Conservation (phyloP, 2,329 filamentous ascomycete genomes). For the Trichoderma oligosporum region DNA sequence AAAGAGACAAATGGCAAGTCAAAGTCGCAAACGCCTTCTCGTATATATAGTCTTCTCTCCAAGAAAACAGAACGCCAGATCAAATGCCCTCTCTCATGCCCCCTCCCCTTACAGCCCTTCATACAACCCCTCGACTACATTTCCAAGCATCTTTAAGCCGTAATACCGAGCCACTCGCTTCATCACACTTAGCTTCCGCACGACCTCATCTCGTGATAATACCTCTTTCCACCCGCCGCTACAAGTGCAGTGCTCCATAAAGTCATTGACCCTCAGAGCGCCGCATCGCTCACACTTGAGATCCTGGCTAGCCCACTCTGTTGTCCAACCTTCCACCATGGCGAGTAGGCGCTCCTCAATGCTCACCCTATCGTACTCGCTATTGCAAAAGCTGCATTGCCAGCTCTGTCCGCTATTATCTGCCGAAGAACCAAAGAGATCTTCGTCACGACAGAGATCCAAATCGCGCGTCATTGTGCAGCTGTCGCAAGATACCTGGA, state of each 20-base stretch:
- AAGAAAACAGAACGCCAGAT: slow-evolving; percentile 1
- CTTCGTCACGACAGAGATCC: slow-evolving; percentile 87
- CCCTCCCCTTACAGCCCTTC: slow-evolving; percentile 37
- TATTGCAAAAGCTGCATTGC: slow-evolving; percentile 73
- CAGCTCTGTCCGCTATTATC: slow-evolving; percentile 49
- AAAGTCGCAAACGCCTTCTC: background rate
- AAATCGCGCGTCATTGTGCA: slow-evolving; percentile 87
- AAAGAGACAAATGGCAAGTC: background rate
- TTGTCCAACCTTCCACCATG: slow-evolving; percentile 68
- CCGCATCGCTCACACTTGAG: slow-evolving; percentile 70
- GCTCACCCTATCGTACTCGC: slow-evolving; percentile 70
- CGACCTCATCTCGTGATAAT: slow-evolving; percentile 62
- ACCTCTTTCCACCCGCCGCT: slow-evolving; percentile 79
- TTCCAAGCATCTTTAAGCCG: slow-evolving; percentile 74
- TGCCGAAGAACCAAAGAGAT: slow-evolving; percentile 51
- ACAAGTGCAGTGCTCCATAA: slow-evolving; percentile 95
- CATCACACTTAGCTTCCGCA: slow-evolving; percentile 65
- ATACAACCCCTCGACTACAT: slow-evolving; percentile 64
- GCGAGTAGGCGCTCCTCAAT: slow-evolving; percentile 81
- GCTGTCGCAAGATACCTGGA: slow-evolving; percentile 78
- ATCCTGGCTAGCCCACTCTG: slow-evolving; percentile 86
- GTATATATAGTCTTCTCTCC: background rate
- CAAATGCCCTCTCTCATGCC: background rate
- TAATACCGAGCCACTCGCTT: slow-evolving; percentile 73
- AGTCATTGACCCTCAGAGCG: slow-evolving; percentile 80